A percentile compares a stretch with the other conserved stretches of the same genome.
phyloP scores from a whole-genome alignment of 306 rosid genomes.

The Lablab purpureus region DNA sequence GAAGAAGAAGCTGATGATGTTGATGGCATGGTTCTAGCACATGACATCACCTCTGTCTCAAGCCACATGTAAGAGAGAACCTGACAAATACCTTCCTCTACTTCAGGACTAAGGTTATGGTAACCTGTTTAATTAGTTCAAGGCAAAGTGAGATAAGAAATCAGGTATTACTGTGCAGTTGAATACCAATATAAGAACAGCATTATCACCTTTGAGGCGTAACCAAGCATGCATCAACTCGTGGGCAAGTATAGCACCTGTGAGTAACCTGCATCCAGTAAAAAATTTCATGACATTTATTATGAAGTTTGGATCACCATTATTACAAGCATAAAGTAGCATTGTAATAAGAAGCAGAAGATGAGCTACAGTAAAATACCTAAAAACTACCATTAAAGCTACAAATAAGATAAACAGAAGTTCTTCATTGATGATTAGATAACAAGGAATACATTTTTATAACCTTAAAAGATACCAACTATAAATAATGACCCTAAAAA shows the following conservation, averaged over 20 bases:
- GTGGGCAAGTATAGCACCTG: constrained; percentile 99
- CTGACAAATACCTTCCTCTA: constrained; percentile 98
- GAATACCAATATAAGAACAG: constrained; percentile 27
- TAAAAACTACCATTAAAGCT: too few relatives aligned
- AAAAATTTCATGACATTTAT: constrained; percentile 26
- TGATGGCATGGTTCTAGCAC: constrained; percentile 65
- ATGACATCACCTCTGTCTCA: constrained; percentile 87
- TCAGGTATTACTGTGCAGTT: not conserved
- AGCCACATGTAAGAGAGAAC: constrained; percentile 96
- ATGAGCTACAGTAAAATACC: too few relatives aligned
- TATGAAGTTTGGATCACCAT: not conserved
- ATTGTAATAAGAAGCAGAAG: not conserved
- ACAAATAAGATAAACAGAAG: too few relatives aligned
- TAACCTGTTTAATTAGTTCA: constrained; percentile 61
- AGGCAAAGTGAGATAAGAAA: constrained; percentile 12
- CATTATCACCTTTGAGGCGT: constrained; percentile 82
- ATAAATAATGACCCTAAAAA: too few relatives aligned
- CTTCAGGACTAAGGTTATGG: constrained; percentile 72
- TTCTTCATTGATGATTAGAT: too few relatives aligned
- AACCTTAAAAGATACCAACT: too few relatives aligned
- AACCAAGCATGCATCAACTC: constrained; percentile 98
- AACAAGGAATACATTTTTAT: too few relatives aligned
- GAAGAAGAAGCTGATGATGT: constrained; percentile 57
- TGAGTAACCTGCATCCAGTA: constrained; percentile 71
- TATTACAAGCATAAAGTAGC: constrained; percentile 17